Conservation (phyloP, 2,329 filamentous ascomycete genomes). For the Laburnicola sp. region DNA sequence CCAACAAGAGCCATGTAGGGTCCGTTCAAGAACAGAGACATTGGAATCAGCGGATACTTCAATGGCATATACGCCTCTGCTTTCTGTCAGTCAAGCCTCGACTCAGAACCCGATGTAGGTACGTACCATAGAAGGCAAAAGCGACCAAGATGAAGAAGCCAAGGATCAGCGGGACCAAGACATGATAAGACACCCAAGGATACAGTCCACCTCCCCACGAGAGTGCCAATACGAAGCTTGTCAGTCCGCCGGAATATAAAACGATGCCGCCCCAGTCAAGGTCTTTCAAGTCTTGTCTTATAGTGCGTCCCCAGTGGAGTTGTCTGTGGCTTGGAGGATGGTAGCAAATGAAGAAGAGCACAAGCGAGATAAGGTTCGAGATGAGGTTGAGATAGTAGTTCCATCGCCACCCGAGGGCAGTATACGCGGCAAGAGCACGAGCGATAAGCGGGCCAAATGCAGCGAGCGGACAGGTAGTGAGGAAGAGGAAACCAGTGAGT, state of each 20-base stretch:
- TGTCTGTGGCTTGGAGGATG: conserved; percentile 16
- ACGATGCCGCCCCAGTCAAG: conserved; percentile 21
- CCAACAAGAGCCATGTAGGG: conserved; percentile 14
- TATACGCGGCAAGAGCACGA: conserved; percentile 12
- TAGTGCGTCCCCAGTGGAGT: conserved; percentile 14
- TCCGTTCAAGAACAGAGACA: conserved; percentile 15
- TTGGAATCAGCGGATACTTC: conserved; percentile 19
- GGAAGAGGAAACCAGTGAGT: conserved; percentile 17
- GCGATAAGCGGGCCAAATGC: conserved; percentile 18
- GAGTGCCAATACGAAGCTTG: conserved; percentile 14
- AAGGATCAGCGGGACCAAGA: conserved; percentile 18
- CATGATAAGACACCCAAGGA: conserved; percentile 18
- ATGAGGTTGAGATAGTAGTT: conserved; percentile 20
- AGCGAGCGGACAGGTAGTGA: conserved; percentile 16
- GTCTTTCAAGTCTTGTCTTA: conserved; percentile 15
- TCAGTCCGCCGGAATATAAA: conserved; percentile 13
- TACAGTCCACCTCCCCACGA: conserved; percentile 19
- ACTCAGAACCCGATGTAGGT: neutral
- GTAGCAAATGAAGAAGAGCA: conserved; percentile 20
- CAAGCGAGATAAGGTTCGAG: conserved; percentile 12
- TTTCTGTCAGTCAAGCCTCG: neutral
- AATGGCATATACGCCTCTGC: conserved; percentile 18
- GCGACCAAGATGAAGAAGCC: conserved; percentile 15
- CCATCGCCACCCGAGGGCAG: conserved; percentile 15
- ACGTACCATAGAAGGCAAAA: conserved; percentile 21